A percentile compares a stretch with the other conserved stretches of the same genome.
These are phyloP conservation scores for Populus tomentosa DNA, from an alignment of 441 rosid genomes.

Conservation along the genomic window DNA sequence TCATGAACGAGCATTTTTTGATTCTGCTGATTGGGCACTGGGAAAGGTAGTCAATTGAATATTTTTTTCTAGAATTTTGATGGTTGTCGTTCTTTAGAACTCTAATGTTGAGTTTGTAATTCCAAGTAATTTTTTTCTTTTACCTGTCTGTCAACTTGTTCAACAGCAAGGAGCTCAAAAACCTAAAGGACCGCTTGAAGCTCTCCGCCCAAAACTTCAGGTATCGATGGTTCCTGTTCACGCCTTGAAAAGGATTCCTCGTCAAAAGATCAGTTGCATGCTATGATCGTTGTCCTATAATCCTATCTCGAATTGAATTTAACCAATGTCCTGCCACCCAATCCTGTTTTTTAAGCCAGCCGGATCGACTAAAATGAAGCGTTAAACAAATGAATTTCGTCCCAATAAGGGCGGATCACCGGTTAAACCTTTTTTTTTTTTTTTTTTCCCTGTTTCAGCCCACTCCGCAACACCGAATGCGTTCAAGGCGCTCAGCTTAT, in stretches of 20 bases:
- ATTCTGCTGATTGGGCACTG: slow-evolving; percentile 99
- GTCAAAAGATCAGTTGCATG: background rate
- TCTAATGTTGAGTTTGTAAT: background rate
- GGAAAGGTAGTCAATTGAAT: slow-evolving; percentile 51
- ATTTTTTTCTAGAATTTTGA: background rate
- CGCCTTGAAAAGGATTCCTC: background rate
- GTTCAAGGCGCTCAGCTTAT: slow-evolving; percentile 68
- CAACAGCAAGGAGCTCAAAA: slow-evolving; percentile 89
- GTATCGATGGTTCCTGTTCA: slow-evolving; percentile 24
- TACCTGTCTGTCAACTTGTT: slow-evolving; percentile 6
- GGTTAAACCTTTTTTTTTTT: background rate
- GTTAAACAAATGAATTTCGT: no score
- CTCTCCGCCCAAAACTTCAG: slow-evolving; percentile 96
- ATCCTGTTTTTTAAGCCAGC: no score
- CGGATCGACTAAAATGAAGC: no score
- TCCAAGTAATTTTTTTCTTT: background rate
- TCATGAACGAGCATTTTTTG: slow-evolving; percentile 94
- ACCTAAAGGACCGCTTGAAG: slow-evolving; percentile 96
- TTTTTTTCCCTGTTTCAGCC: slow-evolving; percentile 41
- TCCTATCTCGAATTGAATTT: background rate
- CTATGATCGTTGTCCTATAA: background rate
- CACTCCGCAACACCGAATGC: slow-evolving; percentile 64
- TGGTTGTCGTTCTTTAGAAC: background rate
- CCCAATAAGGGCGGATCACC: background rate
- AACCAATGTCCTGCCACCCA: background rate